Percentiles rank a stretch among this genome's conserved stretches.
phyloP scores from a whole-genome alignment of 2,329 filamentous ascomycete species.

The Talaromyces sp. region DNA sequence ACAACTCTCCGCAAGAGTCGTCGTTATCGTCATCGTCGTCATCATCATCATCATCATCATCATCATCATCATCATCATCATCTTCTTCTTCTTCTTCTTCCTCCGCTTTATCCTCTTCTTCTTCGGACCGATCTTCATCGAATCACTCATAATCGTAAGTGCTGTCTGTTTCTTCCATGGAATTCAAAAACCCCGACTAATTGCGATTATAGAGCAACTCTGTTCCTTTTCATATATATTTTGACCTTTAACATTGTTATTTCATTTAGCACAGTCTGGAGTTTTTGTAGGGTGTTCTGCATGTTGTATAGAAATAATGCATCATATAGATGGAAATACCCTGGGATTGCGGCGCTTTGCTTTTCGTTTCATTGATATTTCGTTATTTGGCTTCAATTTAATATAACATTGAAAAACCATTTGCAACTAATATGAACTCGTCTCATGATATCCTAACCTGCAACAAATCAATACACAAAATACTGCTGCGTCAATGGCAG shows the following conservation, averaged over 20 bases:
- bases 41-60: not conserved
- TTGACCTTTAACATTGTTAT: not conserved
- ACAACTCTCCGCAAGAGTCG: not conserved
- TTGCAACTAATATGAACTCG: not conserved
- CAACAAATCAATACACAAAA: conserved; percentile 61
- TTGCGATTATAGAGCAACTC: not conserved
- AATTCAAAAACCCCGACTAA: not conserved
- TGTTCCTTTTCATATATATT: not conserved
- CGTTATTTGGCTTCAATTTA: not conserved
- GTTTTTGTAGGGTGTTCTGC: not conserved
- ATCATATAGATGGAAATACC: not conserved
- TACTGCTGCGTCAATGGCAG: conserved; percentile 73
- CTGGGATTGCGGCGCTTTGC: not conserved
- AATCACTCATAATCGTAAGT: not conserved
- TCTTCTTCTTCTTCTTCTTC: not conserved
- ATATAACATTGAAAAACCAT: not conserved
- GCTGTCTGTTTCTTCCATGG: not conserved
- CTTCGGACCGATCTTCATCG: not conserved
- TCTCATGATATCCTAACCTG: not conserved
- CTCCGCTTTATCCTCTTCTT: not conserved
- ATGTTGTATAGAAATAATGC: not conserved
- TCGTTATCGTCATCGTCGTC: not conserved
- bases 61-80: not conserved
- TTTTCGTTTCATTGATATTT: not conserved
- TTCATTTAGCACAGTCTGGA: not conserved